Conservation (phyloP, 2,329 filamentous ascomycete species). For the Aspergillus bombycis region DNA sequence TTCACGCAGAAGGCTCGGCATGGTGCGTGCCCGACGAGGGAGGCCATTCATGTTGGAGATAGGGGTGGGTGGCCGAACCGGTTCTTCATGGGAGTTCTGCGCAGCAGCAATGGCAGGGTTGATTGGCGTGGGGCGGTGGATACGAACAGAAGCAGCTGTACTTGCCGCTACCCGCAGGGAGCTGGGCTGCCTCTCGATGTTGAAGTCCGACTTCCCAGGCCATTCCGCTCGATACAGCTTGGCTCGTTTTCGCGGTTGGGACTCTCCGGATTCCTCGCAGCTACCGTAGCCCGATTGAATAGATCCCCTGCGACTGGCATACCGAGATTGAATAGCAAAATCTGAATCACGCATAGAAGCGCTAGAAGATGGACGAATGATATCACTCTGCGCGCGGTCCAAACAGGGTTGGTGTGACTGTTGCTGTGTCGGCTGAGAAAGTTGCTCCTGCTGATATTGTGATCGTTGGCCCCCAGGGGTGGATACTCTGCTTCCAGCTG, state of each 20-base stretch:
- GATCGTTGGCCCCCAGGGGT: constrained; percentile 37
- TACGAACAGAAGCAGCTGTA: constrained; percentile 83
- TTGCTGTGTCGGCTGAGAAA: constrained; percentile 20
- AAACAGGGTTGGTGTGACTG: constrained; percentile 23
- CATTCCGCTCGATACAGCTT: constrained; percentile 75
- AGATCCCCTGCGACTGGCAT: constrained; percentile 37
- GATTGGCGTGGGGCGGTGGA: constrained; percentile 71
- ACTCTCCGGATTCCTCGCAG: constrained; percentile 66
- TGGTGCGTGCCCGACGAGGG: constrained; percentile 34
- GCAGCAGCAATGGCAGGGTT: constrained; percentile 40
- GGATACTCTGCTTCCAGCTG: constrained; percentile 40
- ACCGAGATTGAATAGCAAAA: constrained; percentile 29
- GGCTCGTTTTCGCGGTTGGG: constrained; percentile 73
- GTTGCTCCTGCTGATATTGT: constrained; percentile 28
- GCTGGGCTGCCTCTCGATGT: constrained; percentile 71
- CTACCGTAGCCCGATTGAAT: constrained; percentile 67
- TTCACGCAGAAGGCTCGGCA: constrained; percentile 62
- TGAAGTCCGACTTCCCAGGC: constrained; percentile 68
- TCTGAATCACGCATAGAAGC: constrained; percentile 54
- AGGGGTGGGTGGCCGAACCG: constrained; percentile 51
- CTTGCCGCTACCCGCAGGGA: constrained; percentile 89
- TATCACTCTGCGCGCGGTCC: constrained; percentile 40
- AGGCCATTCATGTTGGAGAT: constrained; percentile 39
- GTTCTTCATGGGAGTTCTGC: constrained; percentile 44
- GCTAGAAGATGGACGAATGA: constrained; percentile 64